Conservation (phyloP, 2,329 filamentous ascomycete species). For the Aureobasidium sp. region DNA sequence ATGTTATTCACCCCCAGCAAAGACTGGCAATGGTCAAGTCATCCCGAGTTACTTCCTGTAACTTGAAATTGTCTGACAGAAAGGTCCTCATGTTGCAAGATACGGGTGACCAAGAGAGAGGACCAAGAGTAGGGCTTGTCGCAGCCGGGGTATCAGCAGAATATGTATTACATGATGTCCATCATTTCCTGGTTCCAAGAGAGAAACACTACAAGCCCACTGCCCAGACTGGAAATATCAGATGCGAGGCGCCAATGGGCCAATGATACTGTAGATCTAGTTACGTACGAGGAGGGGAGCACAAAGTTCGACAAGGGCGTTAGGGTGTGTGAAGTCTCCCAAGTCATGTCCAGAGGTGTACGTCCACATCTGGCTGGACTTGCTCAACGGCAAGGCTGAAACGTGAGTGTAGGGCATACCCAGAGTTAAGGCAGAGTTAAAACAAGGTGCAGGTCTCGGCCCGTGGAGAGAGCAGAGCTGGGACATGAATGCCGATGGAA, state of each 20-base stretch:
- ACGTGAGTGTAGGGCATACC: neutral
- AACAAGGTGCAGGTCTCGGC: neutral
- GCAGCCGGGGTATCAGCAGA: neutral
- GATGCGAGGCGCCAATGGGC: neutral
- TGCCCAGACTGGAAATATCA: neutral
- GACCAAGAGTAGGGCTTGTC: neutral
- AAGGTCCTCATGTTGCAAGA: conserved; percentile 15
- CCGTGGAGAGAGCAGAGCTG: neutral
- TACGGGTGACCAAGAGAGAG: neutral
- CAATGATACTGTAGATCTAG: conserved; percentile 7
- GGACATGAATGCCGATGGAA: neutral
- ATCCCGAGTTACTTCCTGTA: conserved; percentile 16
- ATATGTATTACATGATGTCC: conserved; percentile 5
- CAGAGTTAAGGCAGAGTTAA: neutral
- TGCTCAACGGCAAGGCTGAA: neutral
- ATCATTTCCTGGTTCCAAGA: conserved; percentile 3
- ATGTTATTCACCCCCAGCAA: conserved; percentile 9
- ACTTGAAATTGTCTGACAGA: conserved; percentile 12
- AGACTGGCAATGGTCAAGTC: conserved; percentile 17
- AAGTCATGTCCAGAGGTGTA: neutral
- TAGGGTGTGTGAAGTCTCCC: neutral
- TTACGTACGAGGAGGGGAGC: neutral
- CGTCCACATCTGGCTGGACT: neutral
- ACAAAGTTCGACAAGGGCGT: conserved; percentile 1
- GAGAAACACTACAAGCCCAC: neutral